Conservation (phyloP, 805 yeast genomes). For the Cyberlindnera veronae region DNA sequence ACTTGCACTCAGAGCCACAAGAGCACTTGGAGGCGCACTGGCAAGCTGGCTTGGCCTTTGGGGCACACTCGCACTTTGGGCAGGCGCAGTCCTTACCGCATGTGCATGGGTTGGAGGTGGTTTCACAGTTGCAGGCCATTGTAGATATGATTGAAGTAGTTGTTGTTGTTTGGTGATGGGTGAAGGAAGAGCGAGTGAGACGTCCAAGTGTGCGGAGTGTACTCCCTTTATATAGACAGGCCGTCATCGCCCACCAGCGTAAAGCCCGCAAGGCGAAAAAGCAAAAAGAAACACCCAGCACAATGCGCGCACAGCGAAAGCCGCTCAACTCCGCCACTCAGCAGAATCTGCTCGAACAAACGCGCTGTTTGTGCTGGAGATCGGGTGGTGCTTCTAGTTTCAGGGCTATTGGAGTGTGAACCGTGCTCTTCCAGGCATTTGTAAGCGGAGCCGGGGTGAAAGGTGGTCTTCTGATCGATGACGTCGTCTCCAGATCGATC, state of each 20-base stretch:
- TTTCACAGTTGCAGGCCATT: conserved; percentile 9
- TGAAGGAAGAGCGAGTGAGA: neutral
- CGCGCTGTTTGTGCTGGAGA: neutral
- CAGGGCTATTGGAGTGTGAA: too few relatives aligned
- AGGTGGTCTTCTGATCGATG: too few relatives aligned
- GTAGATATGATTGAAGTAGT: neutral
- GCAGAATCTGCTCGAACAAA: neutral
- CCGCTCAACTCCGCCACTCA: neutral
- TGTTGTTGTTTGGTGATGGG: neutral
- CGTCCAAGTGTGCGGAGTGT: neutral
- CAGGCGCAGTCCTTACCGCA: conserved; percentile 7
- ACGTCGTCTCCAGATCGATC: too few relatives aligned
- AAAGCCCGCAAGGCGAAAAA: neutral
- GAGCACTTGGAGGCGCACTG: conserved; percentile 7
- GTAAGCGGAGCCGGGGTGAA: too few relatives aligned
- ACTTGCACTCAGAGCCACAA: conserved; percentile 11
- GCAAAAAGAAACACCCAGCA: neutral
- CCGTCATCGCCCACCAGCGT: neutral
- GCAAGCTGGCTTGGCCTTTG: conserved; percentile 10
- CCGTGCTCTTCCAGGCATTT: too few relatives aligned
- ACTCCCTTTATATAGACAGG: neutral
- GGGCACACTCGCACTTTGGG: conserved; percentile 9
- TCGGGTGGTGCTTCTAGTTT: too few relatives aligned
- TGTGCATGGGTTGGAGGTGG: conserved; percentile 4
- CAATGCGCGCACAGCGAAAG: neutral